Evolutionary conservation across 495 filamentous ascomycete genomes (phyloP), one percentile per base, ranked within the genome.

Genomic region (Trichoderma virens): DNA sequence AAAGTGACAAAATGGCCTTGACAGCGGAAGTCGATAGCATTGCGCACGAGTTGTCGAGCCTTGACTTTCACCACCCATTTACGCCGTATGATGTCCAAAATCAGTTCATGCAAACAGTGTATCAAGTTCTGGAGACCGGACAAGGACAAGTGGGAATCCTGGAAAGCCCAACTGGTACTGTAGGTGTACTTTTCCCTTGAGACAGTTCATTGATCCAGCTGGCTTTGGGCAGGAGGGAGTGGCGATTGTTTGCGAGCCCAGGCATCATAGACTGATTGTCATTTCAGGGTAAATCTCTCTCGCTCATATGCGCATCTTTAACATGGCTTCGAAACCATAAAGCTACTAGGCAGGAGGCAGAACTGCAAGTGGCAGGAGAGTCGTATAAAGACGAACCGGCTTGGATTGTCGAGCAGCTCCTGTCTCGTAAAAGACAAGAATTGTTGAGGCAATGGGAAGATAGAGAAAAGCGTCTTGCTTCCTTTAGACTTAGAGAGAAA

Each of bases 261-360:
- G 27, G 25, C 2, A 16, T 9, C 27, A 56, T 16, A 28, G 14
- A n/a, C 51, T 56, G 25, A 56, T 56, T 38, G 13, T 28, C 9
- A 2, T 56, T 3, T 20, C 64, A 93, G 87, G 93, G 94, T n/a
- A 98, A 98, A 85, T 97, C 95, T 2, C 74, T 98, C 20, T 98
- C 94, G 70, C 78, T 98, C 25, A 96, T 98, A 67, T 98, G 94
- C 76, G 88, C 87, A 61, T 86, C 94, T 38, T 76, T 98, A 67
- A 97, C 94, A 1, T 98, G 94, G 95, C 80, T 98, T 9, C 89
- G 94, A 56, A 86, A 92, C 67, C 85, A 92, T 74, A 93, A 96
- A 74, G 83, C 85, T 38, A 81, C 81, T 64, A 75, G 67, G 0
- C 86, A 92, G 65, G 84, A 90, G 60, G 79, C 69, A 31, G 79